Evolutionary conservation across 768 basidiomycete genomes (phyloP).

Genomic region (Lactifluus rugatus): DNA sequence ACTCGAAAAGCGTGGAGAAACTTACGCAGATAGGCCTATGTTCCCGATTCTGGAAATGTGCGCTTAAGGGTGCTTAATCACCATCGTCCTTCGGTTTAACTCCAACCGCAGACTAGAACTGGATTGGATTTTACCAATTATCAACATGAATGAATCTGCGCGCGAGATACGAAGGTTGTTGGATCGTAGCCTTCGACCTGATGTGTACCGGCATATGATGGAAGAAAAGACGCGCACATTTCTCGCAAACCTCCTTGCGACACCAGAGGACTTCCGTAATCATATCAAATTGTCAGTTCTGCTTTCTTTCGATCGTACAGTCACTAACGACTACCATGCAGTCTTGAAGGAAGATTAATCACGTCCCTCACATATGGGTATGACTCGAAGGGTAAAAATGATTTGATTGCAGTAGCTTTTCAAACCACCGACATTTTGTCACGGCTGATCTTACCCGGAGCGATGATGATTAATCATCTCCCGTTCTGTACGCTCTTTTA

Average conservation of each 20-base stretch:
- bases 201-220: background rate
- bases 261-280: background rate
- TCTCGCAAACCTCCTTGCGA: background rate
- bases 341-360: background rate
- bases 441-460: background rate
- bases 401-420: background rate
- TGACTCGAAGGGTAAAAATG: background rate
- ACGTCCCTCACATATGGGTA: slow-evolving; percentile 4
- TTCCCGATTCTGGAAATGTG: slow-evolving; percentile 5
- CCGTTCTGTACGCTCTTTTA: slow-evolving; percentile 1
- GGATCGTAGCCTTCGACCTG: slow-evolving; percentile 1
- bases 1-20: slow-evolving; percentile 1
- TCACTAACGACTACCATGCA: background rate
- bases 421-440: background rate
- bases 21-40: background rate
- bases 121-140: too few relatives aligned
- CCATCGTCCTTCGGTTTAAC: too few relatives aligned
- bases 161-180: background rate
- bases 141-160: too few relatives aligned
- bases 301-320: background rate
- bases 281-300: background rate
- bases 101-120: too few relatives aligned
- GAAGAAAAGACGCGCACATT: background rate
- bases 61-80: background rate
- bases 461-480: background rate